A percentile compares a stretch with the other conserved stretches of the same genome.
Conservation (phyloP, 148 eudicot genomes). For the Polygonum aviculare region DNA sequence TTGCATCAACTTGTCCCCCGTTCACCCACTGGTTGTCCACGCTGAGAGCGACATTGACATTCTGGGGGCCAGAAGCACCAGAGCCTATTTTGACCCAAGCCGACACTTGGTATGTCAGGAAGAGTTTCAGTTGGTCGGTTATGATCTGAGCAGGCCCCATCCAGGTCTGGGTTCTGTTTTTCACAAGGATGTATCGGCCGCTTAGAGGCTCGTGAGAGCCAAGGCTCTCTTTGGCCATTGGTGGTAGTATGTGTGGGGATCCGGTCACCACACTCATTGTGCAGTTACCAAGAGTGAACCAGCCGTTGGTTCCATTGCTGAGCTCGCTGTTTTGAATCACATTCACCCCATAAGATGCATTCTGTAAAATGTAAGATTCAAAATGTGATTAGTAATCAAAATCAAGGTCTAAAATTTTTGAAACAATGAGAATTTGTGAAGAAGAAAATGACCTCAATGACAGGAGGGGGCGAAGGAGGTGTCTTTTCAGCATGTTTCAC, state of each 20-base stretch:
- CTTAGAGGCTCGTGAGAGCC: constrained; percentile 55
- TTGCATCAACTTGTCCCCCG: constrained; percentile 75
- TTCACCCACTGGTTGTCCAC: constrained; percentile 92
- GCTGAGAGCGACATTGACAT: constrained; percentile 61
- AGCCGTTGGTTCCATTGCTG: constrained; percentile 47
- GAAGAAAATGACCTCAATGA: constrained; percentile 43
- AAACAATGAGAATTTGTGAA: neutral
- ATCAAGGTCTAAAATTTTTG: neutral
- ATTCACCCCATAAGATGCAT: constrained; percentile 62
- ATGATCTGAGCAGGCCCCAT: constrained; percentile 99
- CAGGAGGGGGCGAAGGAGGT: constrained; percentile 80
- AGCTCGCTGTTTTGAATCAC: constrained; percentile 69
- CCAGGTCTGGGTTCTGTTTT: constrained; percentile 85
- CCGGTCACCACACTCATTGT: constrained; percentile 51
- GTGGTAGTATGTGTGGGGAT: constrained; percentile 81
- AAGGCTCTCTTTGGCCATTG: constrained; percentile 69
- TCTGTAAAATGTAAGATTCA: constrained; percentile 21
- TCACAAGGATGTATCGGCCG: constrained; percentile 66
- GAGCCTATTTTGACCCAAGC: constrained; percentile 81
- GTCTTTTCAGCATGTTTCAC: constrained; percentile 76
- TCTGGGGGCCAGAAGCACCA: constrained; percentile 59
- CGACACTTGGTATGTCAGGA: constrained; percentile 80
- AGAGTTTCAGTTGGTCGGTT: constrained; percentile 69
- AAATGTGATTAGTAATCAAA: neutral
- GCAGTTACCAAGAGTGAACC: constrained; percentile 91